Conservation (phyloP, 352 stramenopile species). For the Saprolegnia parasitica region DNA sequence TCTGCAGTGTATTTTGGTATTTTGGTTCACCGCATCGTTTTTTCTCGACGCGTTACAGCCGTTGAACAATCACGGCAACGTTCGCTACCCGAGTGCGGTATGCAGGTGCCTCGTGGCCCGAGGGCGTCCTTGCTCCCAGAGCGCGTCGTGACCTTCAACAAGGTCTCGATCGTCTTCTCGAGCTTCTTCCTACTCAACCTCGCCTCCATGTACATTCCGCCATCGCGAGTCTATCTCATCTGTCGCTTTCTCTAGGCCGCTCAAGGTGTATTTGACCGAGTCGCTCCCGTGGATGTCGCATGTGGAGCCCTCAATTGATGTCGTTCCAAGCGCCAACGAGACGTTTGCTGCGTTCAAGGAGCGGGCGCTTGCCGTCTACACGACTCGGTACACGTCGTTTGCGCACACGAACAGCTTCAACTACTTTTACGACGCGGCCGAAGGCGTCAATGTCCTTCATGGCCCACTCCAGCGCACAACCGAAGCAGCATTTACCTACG, state of each 20-base stretch:
- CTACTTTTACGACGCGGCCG: neutral
- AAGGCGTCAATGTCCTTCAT: neutral
- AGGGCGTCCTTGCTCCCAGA: no score
- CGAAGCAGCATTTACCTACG: neutral
- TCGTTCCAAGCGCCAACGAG: neutral
- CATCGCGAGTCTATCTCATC: neutral
- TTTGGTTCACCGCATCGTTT: no score
- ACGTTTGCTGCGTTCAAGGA: neutral
- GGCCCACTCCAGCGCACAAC: neutral
- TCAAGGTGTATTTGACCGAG: conserved; percentile 11
- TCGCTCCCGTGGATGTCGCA: neutral
- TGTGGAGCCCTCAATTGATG: neutral
- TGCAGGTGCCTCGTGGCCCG: no score
- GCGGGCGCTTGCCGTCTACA: neutral
- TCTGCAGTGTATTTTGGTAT: no score
- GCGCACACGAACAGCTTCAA: neutral
- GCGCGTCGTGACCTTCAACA: conserved; percentile 1
- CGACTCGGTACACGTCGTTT: neutral
- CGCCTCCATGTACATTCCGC: neutral
- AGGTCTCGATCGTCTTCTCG: neutral
- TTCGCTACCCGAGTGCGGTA: no score
- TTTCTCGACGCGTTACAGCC: no score
- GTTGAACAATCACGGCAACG: no score
- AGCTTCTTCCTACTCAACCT: neutral
- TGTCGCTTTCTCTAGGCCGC: neutral